phyloP scores from a whole-genome alignment of 2,329 filamentous ascomycete genomes.

The Tricladium varicosporioides region DNA sequence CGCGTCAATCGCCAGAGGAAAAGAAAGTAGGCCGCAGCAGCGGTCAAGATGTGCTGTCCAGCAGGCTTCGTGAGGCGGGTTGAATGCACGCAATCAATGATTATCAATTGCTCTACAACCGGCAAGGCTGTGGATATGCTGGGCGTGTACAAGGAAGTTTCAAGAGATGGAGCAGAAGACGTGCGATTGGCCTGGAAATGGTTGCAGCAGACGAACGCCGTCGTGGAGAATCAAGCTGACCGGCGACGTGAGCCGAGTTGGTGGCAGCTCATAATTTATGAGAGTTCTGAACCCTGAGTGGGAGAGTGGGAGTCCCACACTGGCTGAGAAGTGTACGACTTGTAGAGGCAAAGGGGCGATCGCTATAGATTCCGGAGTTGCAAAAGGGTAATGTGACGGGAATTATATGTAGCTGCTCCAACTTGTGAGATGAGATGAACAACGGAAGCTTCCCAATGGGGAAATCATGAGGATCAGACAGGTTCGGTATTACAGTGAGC shows the following conservation, averaged over 20 bases:
- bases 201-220: neutral
- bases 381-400: neutral
- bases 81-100: conserved; percentile 2
- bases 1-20: neutral
- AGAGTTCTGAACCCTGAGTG: neutral
- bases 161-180: neutral
- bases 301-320: neutral
- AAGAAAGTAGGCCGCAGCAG: conserved; percentile 1
- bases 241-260: neutral
- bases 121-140: neutral
- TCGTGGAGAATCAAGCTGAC: neutral
- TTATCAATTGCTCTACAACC: neutral
- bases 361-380: too few relatives aligned
- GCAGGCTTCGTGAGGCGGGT: neutral
- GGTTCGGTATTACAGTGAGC: neutral
- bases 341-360: too few relatives aligned
- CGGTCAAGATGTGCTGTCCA: neutral
- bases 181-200: neutral
- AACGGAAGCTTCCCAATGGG: neutral
- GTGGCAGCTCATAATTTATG: too few relatives aligned
- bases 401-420: neutral
- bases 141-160: conserved; percentile 3
- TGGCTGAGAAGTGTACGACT: too few relatives aligned
- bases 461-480: neutral
- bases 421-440: conserved; percentile 2